Evolutionary conservation across 768 basidiomycete species (phyloP).

Genomic region (Leccinum sublutescens): DNA sequence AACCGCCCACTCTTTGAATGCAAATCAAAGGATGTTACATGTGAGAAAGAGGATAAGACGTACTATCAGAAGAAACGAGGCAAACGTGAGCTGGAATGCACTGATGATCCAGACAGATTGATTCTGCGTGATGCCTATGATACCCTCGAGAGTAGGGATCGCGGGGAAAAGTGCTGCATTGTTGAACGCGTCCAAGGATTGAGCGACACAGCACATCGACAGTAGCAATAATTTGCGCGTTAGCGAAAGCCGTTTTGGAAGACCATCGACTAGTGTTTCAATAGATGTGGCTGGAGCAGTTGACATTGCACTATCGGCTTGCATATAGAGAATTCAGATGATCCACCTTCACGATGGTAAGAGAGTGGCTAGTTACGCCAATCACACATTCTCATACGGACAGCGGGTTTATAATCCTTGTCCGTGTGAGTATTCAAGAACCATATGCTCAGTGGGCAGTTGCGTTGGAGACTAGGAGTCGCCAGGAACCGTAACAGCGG

Average conservation of each 20-base stretch:
- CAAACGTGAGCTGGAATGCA: slow-evolving; percentile 48
- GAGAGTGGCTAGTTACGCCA: too few relatives aligned
- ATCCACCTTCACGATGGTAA: background rate
- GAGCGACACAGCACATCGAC: slow-evolving; percentile 38
- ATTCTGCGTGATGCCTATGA: slow-evolving; percentile 22
- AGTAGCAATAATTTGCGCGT: slow-evolving; percentile 33
- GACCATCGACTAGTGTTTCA: slow-evolving; percentile 3
- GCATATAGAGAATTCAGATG: background rate
- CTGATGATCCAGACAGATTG: slow-evolving; percentile 42
- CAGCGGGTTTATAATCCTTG: background rate
- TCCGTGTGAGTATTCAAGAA: background rate
- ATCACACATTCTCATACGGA: background rate
- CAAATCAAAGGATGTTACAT: slow-evolving; percentile 6
- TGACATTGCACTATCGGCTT: slow-evolving; percentile 11
- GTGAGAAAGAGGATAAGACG: background rate
- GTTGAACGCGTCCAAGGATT: slow-evolving; percentile 45
- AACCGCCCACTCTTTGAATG: slow-evolving; percentile 25
- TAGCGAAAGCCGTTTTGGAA: slow-evolving; percentile 17
- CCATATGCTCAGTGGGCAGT: background rate
- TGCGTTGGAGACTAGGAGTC: background rate
- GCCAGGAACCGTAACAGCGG: background rate
- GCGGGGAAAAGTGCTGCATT: slow-evolving; percentile 41
- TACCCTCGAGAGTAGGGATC: slow-evolving; percentile 34
- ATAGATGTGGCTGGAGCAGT: background rate
- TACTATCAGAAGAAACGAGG: slow-evolving; percentile 36